Conservation (phyloP, 2,329 filamentous ascomycete species). For the Fusarium sp. region DNA sequence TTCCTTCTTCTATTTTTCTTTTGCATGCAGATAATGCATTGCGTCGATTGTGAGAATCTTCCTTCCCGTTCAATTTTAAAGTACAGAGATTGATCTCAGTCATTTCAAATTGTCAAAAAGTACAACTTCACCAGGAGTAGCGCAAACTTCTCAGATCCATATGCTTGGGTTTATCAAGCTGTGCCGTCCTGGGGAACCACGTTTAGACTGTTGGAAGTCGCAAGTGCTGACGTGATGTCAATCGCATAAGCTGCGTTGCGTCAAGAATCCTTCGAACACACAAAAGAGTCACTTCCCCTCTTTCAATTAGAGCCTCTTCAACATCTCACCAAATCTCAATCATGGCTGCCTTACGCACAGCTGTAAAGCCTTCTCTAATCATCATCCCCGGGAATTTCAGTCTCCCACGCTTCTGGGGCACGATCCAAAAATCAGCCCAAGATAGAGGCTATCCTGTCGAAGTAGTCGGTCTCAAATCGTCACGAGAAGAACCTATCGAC, state of each 20-base stretch:
- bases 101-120: no score
- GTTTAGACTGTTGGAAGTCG: no score
- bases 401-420: slow-evolving; percentile 8
- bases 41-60: no score
- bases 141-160: no score
- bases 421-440: background rate
- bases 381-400: slow-evolving; percentile 19
- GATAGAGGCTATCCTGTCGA: background rate
- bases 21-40: no score
- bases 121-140: no score
- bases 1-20: no score
- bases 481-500: background rate
- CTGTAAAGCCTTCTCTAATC: background rate
- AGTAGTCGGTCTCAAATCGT: slow-evolving; percentile 1
- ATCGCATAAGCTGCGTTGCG: background rate
- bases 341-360: background rate
- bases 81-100: no score
- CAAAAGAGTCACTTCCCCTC: background rate
- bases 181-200: no score
- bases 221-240: background rate
- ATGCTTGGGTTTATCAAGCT: no score
- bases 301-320: accelerated
- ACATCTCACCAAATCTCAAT: accelerated
- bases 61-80: no score
- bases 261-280: background rate